Base-by-base conservation (phyloP, 2,329 filamentous ascomycete genomes). In the Fusarium sterilihyphosum region DNA sequence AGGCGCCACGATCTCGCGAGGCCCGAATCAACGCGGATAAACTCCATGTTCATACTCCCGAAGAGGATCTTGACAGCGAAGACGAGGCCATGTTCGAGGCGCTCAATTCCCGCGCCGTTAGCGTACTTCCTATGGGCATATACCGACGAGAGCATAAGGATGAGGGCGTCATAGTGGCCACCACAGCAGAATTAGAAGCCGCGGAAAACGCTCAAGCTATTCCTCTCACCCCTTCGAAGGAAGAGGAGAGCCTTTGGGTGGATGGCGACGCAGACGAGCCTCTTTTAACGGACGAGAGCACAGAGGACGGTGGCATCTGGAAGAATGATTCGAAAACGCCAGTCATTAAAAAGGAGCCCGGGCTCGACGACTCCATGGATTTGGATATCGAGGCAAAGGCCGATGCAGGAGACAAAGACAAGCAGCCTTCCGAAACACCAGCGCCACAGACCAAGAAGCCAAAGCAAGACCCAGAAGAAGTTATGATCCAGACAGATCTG, bases 171-270 rank as follows among this genome's bases (percentile, higher is more conserved):
- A 83, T 87, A 60, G 86, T 90, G 54, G 86, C 88, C 17, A 89
- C 88, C 1, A 86, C 87, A n/a, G 88, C 87, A 43, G 88, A 91
- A 73, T 83, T 90, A 18, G 87, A 89, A 72, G 88, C 87, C 1
- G 85, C 87, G 59, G 87, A 90, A 66, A 85, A 86, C 6, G 84
- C 81, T 3, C 71, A 75, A 33, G 77, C 83, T 1, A 37, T 59
- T 37, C 73, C 68, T 41, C 37, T 83, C 0, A 31, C 49, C 31
- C 54, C 54, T 38, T 43, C 38, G 24, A 84, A 82, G 49, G 83
- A 85, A 47, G 85, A 86, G 63, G 84, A 86, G 40, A 85, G 84
- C 44, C 82, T 88, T 11, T 88, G 84, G 78, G 82, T 87, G 13
- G 83, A 86, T 33, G 82, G 79, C 3, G 81, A 82, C 9, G 76